Conservation (phyloP, 176 grass and related monocot species). For the Musa acuminata region DNA sequence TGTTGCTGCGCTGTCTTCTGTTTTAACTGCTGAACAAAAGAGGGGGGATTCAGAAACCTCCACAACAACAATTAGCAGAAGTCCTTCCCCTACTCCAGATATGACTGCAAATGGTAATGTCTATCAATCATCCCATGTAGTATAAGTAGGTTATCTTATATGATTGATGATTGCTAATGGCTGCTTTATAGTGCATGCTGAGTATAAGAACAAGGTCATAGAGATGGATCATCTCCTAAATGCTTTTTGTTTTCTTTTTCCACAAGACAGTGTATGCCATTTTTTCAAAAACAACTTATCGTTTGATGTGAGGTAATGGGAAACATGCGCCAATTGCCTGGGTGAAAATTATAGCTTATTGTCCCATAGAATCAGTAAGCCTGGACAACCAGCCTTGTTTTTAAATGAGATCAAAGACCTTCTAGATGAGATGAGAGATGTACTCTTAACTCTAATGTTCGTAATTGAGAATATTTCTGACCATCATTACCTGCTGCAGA, state of each 20-base stretch:
- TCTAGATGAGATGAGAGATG: background rate
- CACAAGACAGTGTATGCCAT: background rate
- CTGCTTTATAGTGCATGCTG: background rate
- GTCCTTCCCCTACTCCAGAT: slow-evolving; percentile 18
- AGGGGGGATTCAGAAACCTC: too few species aligned
- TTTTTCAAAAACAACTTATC: too few species aligned
- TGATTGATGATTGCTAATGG: background rate
- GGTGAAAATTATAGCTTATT: too few species aligned
- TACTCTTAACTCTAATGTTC: too few species aligned
- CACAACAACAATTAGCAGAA: slow-evolving; percentile 28
- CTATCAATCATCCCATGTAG: background rate
- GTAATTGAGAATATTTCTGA: background rate
- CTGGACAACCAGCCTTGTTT: too few species aligned
- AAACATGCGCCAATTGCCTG: too few species aligned
- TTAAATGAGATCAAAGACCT: too few species aligned
- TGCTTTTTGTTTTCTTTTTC: background rate
- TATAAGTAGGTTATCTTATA: background rate
- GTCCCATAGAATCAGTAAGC: too few species aligned
- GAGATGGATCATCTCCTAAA: background rate
- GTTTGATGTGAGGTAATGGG: too few species aligned
- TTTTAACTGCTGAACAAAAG: too few species aligned
- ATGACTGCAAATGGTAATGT: slow-evolving; percentile 28
- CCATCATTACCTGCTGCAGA: slow-evolving; percentile 28
- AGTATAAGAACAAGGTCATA: background rate
- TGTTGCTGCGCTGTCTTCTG: too few species aligned